Conservation (phyloP, 2,329 filamentous ascomycete species). For the Penicillium sp. region DNA sequence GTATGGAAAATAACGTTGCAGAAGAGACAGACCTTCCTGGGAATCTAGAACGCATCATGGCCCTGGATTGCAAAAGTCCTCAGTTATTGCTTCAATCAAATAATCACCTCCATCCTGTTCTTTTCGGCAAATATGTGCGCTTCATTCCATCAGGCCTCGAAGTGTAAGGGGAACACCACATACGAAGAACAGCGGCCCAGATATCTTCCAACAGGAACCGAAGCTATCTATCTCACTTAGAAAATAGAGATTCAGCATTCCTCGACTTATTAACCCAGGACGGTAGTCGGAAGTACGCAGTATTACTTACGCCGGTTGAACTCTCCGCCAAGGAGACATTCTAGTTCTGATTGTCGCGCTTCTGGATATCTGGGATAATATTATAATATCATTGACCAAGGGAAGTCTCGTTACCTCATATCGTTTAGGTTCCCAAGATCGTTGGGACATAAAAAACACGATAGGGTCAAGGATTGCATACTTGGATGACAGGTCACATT, state of each 20-base stretch:
- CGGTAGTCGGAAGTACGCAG: background rate
- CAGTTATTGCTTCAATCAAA: background rate
- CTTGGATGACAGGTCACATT: too few relatives aligned
- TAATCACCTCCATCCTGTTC: background rate
- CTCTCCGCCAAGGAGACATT: background rate
- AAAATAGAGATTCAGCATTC: background rate
- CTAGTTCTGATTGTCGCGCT: background rate
- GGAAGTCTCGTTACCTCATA: background rate
- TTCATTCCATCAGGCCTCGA: background rate
- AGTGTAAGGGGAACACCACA: background rate
- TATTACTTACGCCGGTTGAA: background rate
- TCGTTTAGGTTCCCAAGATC: too few relatives aligned
- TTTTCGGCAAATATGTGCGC: background rate
- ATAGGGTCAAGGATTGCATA: too few relatives aligned
- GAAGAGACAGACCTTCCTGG: background rate
- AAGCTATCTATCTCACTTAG: background rate
- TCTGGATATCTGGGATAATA: background rate
- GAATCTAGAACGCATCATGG: background rate
- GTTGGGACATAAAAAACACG: too few relatives aligned
- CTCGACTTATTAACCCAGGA: background rate
- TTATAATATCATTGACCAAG: background rate
- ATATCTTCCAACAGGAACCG: background rate
- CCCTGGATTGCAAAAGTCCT: background rate
- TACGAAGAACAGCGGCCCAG: too few relatives aligned
- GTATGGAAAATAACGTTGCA: background rate